Evolutionary conservation across 2,329 filamentous ascomycete genomes (phyloP).

Genomic region (Trichoderma asperellum): DNA sequence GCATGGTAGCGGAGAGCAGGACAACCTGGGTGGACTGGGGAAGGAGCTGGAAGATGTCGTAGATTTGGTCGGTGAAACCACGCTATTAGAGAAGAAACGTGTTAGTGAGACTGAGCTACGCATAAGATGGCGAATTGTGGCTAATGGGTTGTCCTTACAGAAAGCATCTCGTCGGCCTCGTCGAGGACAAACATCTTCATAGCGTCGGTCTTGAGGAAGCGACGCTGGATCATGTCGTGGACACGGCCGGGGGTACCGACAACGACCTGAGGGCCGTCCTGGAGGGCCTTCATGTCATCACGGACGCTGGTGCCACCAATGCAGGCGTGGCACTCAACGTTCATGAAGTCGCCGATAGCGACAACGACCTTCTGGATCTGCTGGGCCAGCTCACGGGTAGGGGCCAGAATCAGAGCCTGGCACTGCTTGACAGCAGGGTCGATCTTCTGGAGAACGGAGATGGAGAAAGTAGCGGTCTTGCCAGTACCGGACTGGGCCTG

Average conservation of each 20-base stretch:
- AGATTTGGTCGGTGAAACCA: slow-evolving; percentile 99
- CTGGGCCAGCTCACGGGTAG: slow-evolving; percentile 96
- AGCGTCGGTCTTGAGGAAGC: slow-evolving; percentile 92
- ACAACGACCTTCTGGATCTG: slow-evolving; percentile 99
- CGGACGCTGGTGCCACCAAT: slow-evolving; percentile 98
- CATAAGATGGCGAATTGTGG: not conserved
- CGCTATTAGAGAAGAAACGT: slow-evolving; percentile 56
- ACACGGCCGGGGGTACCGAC: slow-evolving; percentile 98
- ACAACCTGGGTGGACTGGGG: slow-evolving; percentile 98
- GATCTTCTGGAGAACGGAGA: slow-evolving; percentile 98
- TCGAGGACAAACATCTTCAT: slow-evolving; percentile 99
- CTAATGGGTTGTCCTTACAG: slow-evolving; percentile 54
- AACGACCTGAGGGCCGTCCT: slow-evolving; percentile 95
- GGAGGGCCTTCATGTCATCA: slow-evolving; percentile 97
- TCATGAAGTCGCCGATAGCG: slow-evolving; percentile 96
- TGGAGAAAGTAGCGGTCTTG: slow-evolving; percentile 99
- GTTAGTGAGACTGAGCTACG: slow-evolving; percentile 41
- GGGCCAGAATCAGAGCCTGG: slow-evolving; percentile 97
- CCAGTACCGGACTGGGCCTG: slow-evolving; percentile 99
- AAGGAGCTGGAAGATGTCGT: slow-evolving; percentile 99
- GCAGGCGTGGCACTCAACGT: slow-evolving; percentile 97
- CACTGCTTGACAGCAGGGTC: slow-evolving; percentile 92
- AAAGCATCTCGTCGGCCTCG: slow-evolving; percentile 99
- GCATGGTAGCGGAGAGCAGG: slow-evolving; percentile 97
- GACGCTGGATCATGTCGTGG: slow-evolving; percentile 99